These are phyloP conservation scores for Aspergillus sp. DNA, from an alignment of 2,329 filamentous ascomycete genomes.

Conservation along the genomic window DNA sequence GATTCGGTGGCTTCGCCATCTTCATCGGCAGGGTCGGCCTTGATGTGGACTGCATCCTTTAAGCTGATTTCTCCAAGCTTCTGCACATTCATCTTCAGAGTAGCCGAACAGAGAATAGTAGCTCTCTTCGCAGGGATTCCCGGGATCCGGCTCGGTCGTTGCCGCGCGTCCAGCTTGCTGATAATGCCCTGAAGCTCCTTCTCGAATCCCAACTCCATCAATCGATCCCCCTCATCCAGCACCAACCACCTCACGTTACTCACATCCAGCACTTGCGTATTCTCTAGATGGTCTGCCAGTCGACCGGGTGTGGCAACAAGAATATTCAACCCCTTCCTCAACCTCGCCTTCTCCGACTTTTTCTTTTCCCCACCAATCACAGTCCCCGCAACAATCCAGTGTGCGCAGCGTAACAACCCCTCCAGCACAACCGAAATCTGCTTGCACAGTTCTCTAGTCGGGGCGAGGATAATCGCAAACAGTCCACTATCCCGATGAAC, in stretches of 20 bases:
- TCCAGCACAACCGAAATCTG: slow-evolving; percentile 89
- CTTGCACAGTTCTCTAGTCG: slow-evolving; percentile 89
- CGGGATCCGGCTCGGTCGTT: slow-evolving; percentile 62
- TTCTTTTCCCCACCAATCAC: slow-evolving; percentile 73
- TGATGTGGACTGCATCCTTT: slow-evolving; percentile 86
- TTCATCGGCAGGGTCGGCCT: slow-evolving; percentile 60
- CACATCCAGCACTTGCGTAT: slow-evolving; percentile 85
- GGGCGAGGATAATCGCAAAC: slow-evolving; percentile 91
- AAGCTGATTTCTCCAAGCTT: slow-evolving; percentile 91
- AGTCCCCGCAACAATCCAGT: slow-evolving; percentile 90
- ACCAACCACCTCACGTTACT: slow-evolving; percentile 91
- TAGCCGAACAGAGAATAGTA: slow-evolving; percentile 92
- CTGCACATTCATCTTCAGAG: slow-evolving; percentile 97
- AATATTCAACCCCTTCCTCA: slow-evolving; percentile 94
- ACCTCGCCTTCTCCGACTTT: slow-evolving; percentile 83
- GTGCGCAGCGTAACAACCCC: slow-evolving; percentile 79
- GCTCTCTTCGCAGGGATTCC: slow-evolving; percentile 71
- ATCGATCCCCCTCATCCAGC: slow-evolving; percentile 91
- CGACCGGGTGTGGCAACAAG: slow-evolving; percentile 91
- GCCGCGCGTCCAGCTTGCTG: slow-evolving; percentile 68
- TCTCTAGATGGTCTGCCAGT: slow-evolving; percentile 85
- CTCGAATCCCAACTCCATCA: slow-evolving; percentile 98
- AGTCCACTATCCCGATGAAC: slow-evolving; percentile 83
- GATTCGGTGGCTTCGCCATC: slow-evolving; percentile 52
- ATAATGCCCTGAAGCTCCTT: slow-evolving; percentile 89